Evolutionary conservation across 1,139 yeast genomes (phyloP), one percentile per base, ranked within the genome.

Genomic region (Geotrichum bryndzae): DNA sequence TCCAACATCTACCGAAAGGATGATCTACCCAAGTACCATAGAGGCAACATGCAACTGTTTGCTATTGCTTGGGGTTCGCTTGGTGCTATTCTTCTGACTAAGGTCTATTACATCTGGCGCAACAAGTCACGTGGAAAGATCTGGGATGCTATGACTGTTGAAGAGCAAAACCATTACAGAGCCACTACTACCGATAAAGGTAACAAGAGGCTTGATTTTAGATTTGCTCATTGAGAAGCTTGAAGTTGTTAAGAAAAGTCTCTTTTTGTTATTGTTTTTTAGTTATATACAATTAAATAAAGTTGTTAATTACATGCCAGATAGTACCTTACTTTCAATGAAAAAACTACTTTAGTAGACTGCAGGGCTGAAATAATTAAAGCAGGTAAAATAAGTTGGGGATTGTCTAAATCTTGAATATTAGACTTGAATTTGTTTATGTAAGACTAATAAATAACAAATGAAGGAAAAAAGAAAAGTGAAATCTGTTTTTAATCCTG

Each of bases 21-120:
- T 58, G 90, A 86, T 68, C 78, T 77, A 51, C 90, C 90, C 0
- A 68, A 75, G 27, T 86, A 85, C 70, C 77, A 76, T 55, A 73
- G 81, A 25, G 90, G 90, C 38, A 84, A 85, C 65, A 64, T 74
- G 33, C 76, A 75, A 51, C 69, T 79, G 35, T 70, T 84, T 55
- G 79, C 77, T 1, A 68, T 81, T 48, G 73, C 78, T 0, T 53
- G 72, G 10, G 70, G 72, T 1, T 67, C 72, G 18, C 62, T 70
- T 13, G 68, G 64, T 3, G 38, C 66, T 6, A 63, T 69, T 18
- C 8, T 67, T 10, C 53, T 65, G 2, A 62, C 72, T 18, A 65
- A 67, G 38, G 46, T 60, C 53, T 84, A 81, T 67, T 86, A 84
- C 64, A 69, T 71, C 1, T 75, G 74, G 70, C 74, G 83, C 65